These are phyloP conservation scores for Botryotinia calthae DNA, from an alignment of 2,329 filamentous ascomycete genomes.

Conservation along the genomic window DNA sequence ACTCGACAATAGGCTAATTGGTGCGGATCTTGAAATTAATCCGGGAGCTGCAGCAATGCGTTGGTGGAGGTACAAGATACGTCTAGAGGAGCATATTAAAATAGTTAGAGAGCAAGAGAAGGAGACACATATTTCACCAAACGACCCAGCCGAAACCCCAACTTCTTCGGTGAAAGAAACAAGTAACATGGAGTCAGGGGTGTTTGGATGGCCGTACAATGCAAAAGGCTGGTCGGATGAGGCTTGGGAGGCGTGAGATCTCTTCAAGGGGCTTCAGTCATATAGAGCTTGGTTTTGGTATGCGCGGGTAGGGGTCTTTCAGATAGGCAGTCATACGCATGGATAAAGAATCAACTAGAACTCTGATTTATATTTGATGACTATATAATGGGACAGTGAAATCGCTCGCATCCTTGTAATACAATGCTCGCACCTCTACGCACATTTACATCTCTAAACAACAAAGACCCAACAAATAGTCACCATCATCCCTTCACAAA, in stretches of 20 bases:
- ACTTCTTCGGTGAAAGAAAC: neutral
- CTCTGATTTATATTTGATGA: too few relatives aligned
- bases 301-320: neutral
- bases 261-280: neutral
- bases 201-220: neutral
- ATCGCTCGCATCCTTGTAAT: neutral
- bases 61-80: neutral
- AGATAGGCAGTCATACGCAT: neutral
- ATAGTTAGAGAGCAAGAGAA: neutral
- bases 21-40: neutral
- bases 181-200: neutral
- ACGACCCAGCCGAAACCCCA: neutral
- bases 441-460: neutral
- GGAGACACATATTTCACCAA: neutral
- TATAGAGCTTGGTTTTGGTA: neutral
- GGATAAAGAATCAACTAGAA: neutral
- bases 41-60: neutral
- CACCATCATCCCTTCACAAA: neutral
- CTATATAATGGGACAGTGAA: neutral
- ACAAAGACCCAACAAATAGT: neutral
- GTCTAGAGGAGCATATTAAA: too few relatives aligned
- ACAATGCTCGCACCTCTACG: neutral
- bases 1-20: neutral
- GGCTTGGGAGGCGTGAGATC: constrained; percentile 1
- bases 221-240: neutral